Evolutionary conservation across 495 filamentous ascomycete genomes (phyloP), one percentile per base, ranked within the genome.

Genomic region (Xylaria bambusicola): DNA sequence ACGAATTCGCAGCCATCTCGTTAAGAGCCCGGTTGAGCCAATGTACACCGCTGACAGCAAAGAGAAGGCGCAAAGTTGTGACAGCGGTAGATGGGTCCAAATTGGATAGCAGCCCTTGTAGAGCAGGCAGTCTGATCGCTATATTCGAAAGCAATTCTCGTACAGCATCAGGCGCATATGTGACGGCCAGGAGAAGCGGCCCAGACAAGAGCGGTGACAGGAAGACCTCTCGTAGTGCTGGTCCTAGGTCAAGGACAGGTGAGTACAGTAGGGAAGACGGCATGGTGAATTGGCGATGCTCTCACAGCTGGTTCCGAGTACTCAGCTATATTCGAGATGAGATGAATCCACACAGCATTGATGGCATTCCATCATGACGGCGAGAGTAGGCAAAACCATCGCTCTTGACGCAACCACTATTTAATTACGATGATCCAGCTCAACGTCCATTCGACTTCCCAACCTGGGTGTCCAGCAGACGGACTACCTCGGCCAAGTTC

Each of bases 21-120:
- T 84, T 85, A 29, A 81, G 62, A 0, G 75, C 69, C 68, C 74
- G 70, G 55, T 74, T 71, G 23, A 69, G 74, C 12, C 81, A 66
- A 29, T 65, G 62, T 44, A 68, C 57, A 66, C 83, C 81, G 51
- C 73, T 66, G 21, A 75, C 66, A 42, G 68, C 71, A 21, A 81
- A 38, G 4, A 82, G 21, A 3, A 72, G 71, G 4, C 82, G 58
- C 0, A 72, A 72, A 8, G 75, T 52, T 15, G 62, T 67, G 9
- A 36, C 52, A 8, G 40, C 31, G 0, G 51, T 44, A n/a, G 21
- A 21, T 0, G 47, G 27, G 20, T 53, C 17, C 17, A 47, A 8
- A 47, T 45, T 60, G 10, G 38, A 4, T 18, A 31, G 7, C 5
- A 4, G 17, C 12, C 24, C 1, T 10, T 15, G 27, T 29, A 44